Evolutionary conservation across 257 asterid species (phyloP).

Genomic region (Craterostigma plantagineum): DNA sequence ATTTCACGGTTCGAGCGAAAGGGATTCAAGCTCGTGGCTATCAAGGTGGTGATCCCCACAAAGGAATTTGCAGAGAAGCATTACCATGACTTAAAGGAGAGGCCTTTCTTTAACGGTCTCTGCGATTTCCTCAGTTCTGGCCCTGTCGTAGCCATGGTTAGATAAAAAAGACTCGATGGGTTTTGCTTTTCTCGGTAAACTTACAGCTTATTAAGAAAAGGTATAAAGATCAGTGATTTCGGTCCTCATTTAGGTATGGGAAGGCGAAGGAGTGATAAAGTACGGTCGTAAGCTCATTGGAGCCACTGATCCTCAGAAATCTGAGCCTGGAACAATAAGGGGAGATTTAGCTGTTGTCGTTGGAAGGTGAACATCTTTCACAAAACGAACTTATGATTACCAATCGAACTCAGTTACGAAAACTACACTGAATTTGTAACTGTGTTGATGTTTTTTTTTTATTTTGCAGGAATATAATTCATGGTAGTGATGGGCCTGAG

Average conservation of each 20-base stretch:
- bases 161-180: constrained; percentile 12
- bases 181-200: background rate
- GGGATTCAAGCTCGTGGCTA: constrained; percentile 86
- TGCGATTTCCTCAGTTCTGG: constrained; percentile 99
- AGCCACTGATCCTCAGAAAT: constrained; percentile 98
- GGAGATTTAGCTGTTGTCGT: constrained; percentile 95
- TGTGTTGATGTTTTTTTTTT: constrained; percentile 1
- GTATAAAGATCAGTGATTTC: constrained; percentile 20
- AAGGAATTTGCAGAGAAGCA: constrained; percentile 83
- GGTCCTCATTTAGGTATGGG: constrained; percentile 66
- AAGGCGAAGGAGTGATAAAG: constrained; percentile 95
- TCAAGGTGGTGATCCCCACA: constrained; percentile 72
- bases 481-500: constrained; percentile 98
- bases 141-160: constrained; percentile 95
- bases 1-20: constrained; percentile 81
- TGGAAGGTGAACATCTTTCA: constrained; percentile 63
- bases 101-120: constrained; percentile 86
- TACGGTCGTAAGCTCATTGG: constrained; percentile 95
- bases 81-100: constrained; percentile 83
- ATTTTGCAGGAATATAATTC: constrained; percentile 72
- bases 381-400: no score
- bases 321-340: constrained; percentile 98
- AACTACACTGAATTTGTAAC: background rate
- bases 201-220: constrained; percentile 34
- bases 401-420: background rate